These are phyloP conservation scores for Lactarius evosmus DNA, from an alignment of 768 basidiomycete genomes.

Conservation along the genomic window DNA sequence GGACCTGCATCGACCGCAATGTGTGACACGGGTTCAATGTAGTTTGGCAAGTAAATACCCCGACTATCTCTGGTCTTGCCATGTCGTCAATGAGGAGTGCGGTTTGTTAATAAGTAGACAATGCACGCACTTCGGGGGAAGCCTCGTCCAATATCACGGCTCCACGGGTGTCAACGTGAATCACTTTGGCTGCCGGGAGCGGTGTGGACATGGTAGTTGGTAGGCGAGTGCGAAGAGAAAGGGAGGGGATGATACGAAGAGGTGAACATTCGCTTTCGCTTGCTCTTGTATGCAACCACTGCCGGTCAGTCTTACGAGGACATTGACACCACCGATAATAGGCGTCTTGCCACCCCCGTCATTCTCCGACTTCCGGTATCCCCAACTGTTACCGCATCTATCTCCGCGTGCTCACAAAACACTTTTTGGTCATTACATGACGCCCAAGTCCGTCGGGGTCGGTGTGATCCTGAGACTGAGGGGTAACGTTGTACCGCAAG, in stretches of 20 bases:
- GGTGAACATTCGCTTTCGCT: constrained; percentile 21
- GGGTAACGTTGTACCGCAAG: no score
- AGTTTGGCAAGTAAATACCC: constrained; percentile 95
- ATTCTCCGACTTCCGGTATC: constrained; percentile 8
- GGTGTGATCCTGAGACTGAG: no score
- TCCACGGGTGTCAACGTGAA: constrained; percentile 93
- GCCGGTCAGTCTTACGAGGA: constrained; percentile 9
- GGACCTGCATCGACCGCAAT: constrained; percentile 91
- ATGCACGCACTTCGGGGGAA: constrained; percentile 76
- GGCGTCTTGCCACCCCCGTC: neutral
- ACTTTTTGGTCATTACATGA: constrained; percentile 6
- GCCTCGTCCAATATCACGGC: constrained; percentile 92
- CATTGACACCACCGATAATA: neutral
- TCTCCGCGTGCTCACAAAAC: neutral
- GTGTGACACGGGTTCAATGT: constrained; percentile 96
- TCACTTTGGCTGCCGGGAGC: constrained; percentile 78
- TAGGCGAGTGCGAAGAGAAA: neutral
- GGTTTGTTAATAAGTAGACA: constrained; percentile 11
- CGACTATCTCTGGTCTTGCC: constrained; percentile 84
- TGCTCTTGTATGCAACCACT: neutral
- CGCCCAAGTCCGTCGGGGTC: constrained; percentile 25
- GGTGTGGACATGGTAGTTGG: constrained; percentile 38
- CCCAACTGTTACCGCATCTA: neutral
- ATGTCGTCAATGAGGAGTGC: constrained; percentile 20
- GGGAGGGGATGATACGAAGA: constrained; percentile 8